Evolutionary conservation across 2,329 filamentous ascomycete genomes (phyloP).

Genomic region (Lachnellula occidentalis): DNA sequence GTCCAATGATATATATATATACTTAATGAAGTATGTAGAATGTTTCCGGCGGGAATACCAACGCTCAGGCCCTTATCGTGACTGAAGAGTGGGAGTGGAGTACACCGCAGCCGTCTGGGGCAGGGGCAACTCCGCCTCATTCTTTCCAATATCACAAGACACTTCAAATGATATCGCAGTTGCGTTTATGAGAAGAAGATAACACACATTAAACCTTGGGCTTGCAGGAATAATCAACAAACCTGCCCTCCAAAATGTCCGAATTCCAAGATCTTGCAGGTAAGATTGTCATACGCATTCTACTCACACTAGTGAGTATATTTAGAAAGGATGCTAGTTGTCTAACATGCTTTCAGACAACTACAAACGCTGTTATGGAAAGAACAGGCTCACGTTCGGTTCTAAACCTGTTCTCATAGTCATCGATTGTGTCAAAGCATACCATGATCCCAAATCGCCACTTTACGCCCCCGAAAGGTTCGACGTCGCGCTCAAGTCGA

Average conservation of each 20-base stretch:
- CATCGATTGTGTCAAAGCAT: slow-evolving; percentile 43
- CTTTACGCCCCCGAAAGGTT: slow-evolving; percentile 28
- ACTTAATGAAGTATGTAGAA: no score
- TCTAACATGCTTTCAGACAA: slow-evolving; percentile 2
- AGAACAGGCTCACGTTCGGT: slow-evolving; percentile 25
- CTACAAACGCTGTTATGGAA: slow-evolving; percentile 11
- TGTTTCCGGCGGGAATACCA: neutral
- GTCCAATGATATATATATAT: no score
- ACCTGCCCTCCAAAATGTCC: neutral
- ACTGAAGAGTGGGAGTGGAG: neutral
- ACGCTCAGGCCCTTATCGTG: neutral
- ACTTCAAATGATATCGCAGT: neutral
- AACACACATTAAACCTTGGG: no score
- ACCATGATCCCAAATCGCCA: slow-evolving; percentile 38
- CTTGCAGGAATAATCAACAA: neutral
- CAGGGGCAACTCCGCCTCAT: neutral
- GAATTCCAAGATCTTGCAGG: slow-evolving; percentile 1
- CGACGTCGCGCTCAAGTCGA: slow-evolving; percentile 9
- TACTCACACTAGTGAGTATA: neutral
- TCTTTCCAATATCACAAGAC: neutral
- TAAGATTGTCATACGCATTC: neutral
- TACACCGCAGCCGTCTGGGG: neutral
- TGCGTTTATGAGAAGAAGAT: no score
- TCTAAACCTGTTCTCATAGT: slow-evolving; percentile 37
- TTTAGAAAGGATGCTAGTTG: neutral